phyloP scores from a whole-genome alignment of 2,329 filamentous ascomycete genomes.

The Rutstroemia sp. region DNA sequence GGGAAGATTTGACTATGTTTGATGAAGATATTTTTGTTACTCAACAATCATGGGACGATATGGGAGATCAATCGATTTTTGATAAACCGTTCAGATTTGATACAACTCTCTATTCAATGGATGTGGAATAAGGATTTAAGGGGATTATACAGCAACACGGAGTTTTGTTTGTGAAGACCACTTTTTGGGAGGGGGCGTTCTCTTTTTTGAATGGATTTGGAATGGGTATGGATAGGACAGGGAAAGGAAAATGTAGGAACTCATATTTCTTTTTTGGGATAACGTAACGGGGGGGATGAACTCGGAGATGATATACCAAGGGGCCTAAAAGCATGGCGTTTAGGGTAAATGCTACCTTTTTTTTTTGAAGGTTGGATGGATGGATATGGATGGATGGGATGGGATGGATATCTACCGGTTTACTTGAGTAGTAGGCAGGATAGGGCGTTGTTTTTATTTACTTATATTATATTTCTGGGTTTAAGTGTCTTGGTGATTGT shows the following conservation, averaged over 20 bases:
- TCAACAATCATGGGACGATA: conserved; percentile 41
- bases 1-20: conserved; percentile 24
- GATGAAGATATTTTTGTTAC: conserved; percentile 23
- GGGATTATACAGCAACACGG: conserved; percentile 4
- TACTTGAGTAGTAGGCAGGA: too few relatives aligned
- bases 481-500: too few relatives aligned
- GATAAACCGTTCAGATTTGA: conserved; percentile 48
- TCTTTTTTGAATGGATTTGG: neutral
- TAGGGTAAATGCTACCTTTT: neutral
- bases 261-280: neutral
- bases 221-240: neutral
- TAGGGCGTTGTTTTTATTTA: too few relatives aligned
- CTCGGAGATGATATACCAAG: conserved; percentile 11
- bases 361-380: too few relatives aligned
- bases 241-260: conserved; percentile 7
- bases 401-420: too few relatives aligned
- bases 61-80: conserved; percentile 37
- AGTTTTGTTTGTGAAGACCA: conserved; percentile 10
- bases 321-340: conserved; percentile 16
- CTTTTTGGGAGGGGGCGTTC: conserved; percentile 2
- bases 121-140: conserved; percentile 24
- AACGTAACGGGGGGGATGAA: conserved; percentile 1
- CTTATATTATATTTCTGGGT: too few relatives aligned
- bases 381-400: too few relatives aligned
- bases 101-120: conserved; percentile 37